phyloP scores from a whole-genome alignment of 2,329 filamentous ascomycete genomes.

The Xylariaceae sp. region DNA sequence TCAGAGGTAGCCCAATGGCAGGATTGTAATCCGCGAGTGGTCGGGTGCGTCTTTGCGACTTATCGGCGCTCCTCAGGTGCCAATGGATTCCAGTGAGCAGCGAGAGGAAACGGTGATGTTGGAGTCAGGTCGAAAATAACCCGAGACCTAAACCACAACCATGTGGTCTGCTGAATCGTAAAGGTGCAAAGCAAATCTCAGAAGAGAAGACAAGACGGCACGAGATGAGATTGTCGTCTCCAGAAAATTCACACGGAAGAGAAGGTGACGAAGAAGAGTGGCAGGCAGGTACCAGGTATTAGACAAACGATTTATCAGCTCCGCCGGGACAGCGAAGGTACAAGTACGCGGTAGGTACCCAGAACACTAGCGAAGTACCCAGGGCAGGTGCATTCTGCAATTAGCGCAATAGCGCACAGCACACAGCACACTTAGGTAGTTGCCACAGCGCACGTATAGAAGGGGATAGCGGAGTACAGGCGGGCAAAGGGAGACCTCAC shows the following conservation, averaged over 20 bases:
- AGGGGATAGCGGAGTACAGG: too few relatives aligned
- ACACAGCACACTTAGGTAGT: neutral
- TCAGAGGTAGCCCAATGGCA: neutral
- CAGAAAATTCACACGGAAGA: conserved; percentile 18
- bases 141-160: conserved; percentile 8
- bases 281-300: neutral
- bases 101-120: neutral
- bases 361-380: conserved; percentile 2
- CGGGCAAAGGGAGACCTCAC: too few relatives aligned
- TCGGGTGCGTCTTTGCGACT: conserved; percentile 8
- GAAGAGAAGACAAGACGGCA: conserved; percentile 10
- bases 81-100: conserved; percentile 4
- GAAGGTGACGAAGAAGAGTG: conserved; percentile 16
- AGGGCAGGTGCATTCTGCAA: neutral
- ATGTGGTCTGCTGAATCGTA: conserved; percentile 3
- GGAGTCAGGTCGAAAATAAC: conserved; percentile 4
- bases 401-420: too few relatives aligned
- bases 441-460: neutral
- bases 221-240: conserved; percentile 8
- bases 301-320: conserved; percentile 29
- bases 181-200: conserved; percentile 12
- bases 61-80: conserved; percentile 10
- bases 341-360: conserved; percentile 1
- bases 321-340: conserved; percentile 16
- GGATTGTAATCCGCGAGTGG: neutral